Evolutionary conservation across 768 basidiomycete genomes (phyloP).

Genomic region (Pleurotus pulmonarius): DNA sequence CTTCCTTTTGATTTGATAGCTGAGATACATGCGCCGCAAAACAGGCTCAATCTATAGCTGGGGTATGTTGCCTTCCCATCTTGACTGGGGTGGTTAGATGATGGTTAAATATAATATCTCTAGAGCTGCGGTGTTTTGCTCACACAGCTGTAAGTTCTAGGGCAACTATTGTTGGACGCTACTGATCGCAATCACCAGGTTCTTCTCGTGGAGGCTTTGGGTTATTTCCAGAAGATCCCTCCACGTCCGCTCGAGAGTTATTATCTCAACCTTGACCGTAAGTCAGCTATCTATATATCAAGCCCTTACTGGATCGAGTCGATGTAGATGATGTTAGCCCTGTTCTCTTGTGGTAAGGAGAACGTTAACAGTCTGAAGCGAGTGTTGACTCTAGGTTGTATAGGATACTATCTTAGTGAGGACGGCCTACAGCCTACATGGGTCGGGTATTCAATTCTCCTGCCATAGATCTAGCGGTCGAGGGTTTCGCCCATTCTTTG

Average conservation of each 20-base stretch:
- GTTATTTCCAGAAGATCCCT: background rate
- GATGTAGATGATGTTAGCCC: background rate
- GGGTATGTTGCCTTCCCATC: background rate
- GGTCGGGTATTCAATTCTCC: too few relatives aligned
- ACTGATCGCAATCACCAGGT: background rate
- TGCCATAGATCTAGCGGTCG: background rate
- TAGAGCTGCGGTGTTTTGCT: background rate
- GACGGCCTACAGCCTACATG: too few relatives aligned
- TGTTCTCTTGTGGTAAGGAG: background rate
- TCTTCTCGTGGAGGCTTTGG: constrained; percentile 5
- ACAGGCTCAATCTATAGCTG: background rate
- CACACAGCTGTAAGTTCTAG: background rate
- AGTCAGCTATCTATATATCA: background rate
- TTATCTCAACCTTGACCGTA: background rate
- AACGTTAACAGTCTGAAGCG: background rate
- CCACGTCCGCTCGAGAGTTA: background rate
- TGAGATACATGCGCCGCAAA: background rate
- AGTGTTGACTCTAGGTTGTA: too few relatives aligned
- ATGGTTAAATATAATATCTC: too few relatives aligned
- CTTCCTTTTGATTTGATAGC: background rate
- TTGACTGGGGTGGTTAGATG: background rate
- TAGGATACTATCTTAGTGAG: too few relatives aligned
- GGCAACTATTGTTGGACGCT: background rate
- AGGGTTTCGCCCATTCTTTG: background rate
- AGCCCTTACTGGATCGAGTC: too few relatives aligned